Evolutionary conservation across 768 basidiomycete species (phyloP), one percentile per base, ranked within the genome.

Genomic region (Hygrocybe coccinea): DNA sequence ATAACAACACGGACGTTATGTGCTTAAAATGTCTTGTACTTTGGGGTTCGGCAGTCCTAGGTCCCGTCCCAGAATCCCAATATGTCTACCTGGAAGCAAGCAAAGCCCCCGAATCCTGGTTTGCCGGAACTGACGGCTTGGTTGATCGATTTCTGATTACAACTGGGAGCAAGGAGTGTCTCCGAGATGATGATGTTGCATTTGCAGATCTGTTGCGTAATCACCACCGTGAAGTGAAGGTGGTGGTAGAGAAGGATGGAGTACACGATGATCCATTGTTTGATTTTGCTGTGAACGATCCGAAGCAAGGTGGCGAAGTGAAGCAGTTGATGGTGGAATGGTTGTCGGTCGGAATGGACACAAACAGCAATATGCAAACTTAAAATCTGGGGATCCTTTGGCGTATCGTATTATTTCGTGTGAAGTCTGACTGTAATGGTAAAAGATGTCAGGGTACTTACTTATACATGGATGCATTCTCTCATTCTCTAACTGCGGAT

Each of bases 91-190:
- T 69, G 25, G 66, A 71, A 37, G 46, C 65, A 1, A 54, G 59
- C 46, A 64, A 58, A 41, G 67, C 66, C 5, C 66, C 66, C 8
- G 55, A 55, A 15, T 56, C 52, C 24, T 74, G 73, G 73, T 67
- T 69, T 41, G 52, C 59, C 7, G 70, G 67, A 3, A 50, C 67
- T 3, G 67, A 65, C 15, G 50, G 37, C 25, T 45, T 59, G 35
- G 64, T 69, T 5, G 59, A 60, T 33, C 56, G 62, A 41, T 41
- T 71, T 9, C 55, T 74, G 11, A 62, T 74, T 3, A 67, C 67
- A 1, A 63, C 59, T 3, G 72, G 72, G 17, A 60, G 54, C 4
- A 54, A 59, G 7, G 72, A 72, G 51, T 56, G 62, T 19, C 54
- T 71, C 51, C 56, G 58, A 35, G 68, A 70, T 33, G 69, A 69